These are phyloP conservation scores for Arthrobotrys megalospora DNA, from an alignment of 2,329 filamentous ascomycete genomes.

Conservation along the genomic window DNA sequence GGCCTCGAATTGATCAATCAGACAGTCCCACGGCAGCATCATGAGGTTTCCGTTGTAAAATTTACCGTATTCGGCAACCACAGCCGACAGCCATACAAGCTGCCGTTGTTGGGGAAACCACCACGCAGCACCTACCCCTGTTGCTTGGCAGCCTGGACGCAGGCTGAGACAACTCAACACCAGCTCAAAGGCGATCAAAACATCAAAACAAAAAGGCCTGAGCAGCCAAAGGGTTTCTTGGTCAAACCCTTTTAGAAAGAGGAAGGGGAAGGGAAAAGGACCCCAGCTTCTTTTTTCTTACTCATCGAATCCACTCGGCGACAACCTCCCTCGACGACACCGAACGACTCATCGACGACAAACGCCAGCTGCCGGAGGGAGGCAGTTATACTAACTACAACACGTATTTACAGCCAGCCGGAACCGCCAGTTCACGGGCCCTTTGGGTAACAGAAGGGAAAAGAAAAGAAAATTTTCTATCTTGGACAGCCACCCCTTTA, in stretches of 20 bases:
- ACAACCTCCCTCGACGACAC: constrained; percentile 22
- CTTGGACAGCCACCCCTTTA: constrained; percentile 48
- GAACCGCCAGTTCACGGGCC: constrained; percentile 33
- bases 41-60: background rate
- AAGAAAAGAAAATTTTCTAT: background rate
- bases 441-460: constrained; percentile 25
- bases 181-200: constrained; percentile 44
- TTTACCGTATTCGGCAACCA: background rate
- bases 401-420: background rate
- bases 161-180: constrained; percentile 50
- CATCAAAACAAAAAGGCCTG: constrained; percentile 55
- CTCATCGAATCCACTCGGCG: constrained; percentile 35
- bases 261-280: background rate
- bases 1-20: constrained; percentile 13
- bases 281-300: constrained; percentile 21
- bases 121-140: constrained; percentile 14
- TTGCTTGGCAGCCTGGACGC: constrained; percentile 7
- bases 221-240: background rate
- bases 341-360: constrained; percentile 19
- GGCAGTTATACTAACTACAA: background rate
- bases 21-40: constrained; percentile 12
- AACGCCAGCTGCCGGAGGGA: background rate
- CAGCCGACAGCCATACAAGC: background rate
- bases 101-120: constrained; percentile 57
- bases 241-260: constrained; percentile 23